Base-by-base conservation (phyloP, 2,329 filamentous ascomycete genomes). In the Venturia nashicola region DNA sequence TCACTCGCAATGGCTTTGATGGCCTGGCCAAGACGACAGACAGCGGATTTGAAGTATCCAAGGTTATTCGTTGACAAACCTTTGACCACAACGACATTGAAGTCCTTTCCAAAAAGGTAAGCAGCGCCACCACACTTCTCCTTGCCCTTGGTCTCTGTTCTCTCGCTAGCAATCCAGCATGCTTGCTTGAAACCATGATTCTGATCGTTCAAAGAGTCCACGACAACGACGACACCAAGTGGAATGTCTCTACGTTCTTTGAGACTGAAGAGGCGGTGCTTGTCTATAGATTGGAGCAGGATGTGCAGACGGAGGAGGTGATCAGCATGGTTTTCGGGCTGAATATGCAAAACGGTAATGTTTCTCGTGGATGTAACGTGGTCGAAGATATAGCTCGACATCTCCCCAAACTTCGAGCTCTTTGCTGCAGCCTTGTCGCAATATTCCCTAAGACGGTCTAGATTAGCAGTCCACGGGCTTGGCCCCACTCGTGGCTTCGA, bases 241-340 rank as follows among this genome's bases (percentile, higher is more conserved):
- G 39, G 39, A 7, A 60, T 44, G 9, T 42, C 42, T 42, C 20
- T 60, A 2, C 59, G 36, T 42, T 44, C 39, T 20, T 60, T 60
- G 27, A 44, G 18, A 27, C 20, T 60, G 42, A 39, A 60, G 39
- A 42, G 36, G 14, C 27, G 14, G 59, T 42, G 59, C 39, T 42
- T 42, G 6, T 43, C 42, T 3, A 60, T 60, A 5, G 59, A 16
- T 23, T 60, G 59, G 42, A 60, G 59, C 18, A 60, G 59, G 59
- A 60, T 27, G n/a, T 60, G 59, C 18, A 60, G 59, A 32, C 59
- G 59, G 12, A 60, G 59, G n/a, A 60, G 59, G 14, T 60, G 59
- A 16, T 60, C 59, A 4, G 59, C 39, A 60, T 40, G 23, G 16
- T 16, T 16, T 43, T 60, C 59, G 14, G 59, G 59, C 43, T 60